Percentiles rank a stretch among this genome's conserved stretches.
Evolutionary conservation across 768 basidiomycete species (phyloP).

Genomic region (Ephemerocybe angulata): DNA sequence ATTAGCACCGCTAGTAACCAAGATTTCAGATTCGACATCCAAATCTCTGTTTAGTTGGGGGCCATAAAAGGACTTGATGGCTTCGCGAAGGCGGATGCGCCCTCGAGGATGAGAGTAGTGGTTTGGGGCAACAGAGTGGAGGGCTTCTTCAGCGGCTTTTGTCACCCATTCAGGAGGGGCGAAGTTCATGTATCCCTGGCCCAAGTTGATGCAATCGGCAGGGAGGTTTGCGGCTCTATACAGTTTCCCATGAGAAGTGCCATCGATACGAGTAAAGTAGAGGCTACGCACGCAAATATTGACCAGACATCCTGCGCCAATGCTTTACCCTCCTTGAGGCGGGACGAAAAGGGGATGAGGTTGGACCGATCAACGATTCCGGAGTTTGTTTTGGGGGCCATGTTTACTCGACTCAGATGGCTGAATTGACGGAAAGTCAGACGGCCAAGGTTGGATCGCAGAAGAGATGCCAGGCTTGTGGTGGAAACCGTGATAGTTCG

Average conservation of each 20-base stretch:
- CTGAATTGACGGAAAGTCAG: conserved; percentile 1
- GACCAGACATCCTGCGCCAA: conserved; percentile 87
- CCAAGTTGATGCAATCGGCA: conserved; percentile 90
- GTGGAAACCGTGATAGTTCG: not conserved
- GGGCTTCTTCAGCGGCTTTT: conserved; percentile 67
- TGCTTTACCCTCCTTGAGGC: conserved; percentile 72
- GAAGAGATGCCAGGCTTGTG: conserved; percentile 9
- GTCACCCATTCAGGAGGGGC: conserved; percentile 77
- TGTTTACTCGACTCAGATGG: not conserved
- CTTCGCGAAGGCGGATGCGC: conserved; percentile 80
- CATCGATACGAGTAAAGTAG: not conserved
- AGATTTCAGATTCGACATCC: conserved; percentile 81
- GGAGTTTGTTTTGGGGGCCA: conserved; percentile 17
- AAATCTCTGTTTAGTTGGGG: conserved; percentile 66
- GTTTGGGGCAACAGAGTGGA: conserved; percentile 59
- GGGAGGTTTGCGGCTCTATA: conserved; percentile 83
- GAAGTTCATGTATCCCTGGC: conserved; percentile 95
- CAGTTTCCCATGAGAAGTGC: conserved; percentile 6
- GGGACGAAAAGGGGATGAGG: conserved; percentile 66
- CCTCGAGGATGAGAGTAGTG: conserved; percentile 94
- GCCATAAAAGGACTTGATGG: conserved; percentile 78
- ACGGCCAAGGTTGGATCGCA: conserved; percentile 3
- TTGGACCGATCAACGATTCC: conserved; percentile 37
- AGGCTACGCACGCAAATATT: conserved; percentile 68
- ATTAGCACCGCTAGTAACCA: conserved; percentile 95